Percentiles rank a stretch among this genome's conserved stretches.
These are phyloP conservation scores for Lepiota brunneoincarnata DNA, from an alignment of 768 basidiomycete species.

Conservation along the genomic window DNA sequence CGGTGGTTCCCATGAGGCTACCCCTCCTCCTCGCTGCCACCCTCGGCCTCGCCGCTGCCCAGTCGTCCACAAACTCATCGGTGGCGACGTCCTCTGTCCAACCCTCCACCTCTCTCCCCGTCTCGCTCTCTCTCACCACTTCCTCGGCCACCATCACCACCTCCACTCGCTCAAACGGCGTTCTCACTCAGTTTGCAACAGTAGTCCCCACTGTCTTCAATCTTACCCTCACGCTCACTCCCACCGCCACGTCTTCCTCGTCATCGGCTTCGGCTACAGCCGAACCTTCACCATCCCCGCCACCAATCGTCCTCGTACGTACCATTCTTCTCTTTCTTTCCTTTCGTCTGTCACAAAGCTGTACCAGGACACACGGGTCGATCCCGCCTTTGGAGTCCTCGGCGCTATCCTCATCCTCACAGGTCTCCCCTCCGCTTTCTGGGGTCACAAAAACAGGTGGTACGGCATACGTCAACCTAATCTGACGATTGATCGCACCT, in stretches of 20 bases:
- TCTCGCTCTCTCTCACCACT: constrained; percentile 56
- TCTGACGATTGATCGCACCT: constrained; percentile 16
- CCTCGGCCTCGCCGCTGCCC: constrained; percentile 17
- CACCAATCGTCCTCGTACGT: constrained; percentile 41
- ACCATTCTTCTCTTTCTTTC: neutral
- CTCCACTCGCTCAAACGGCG: constrained; percentile 48
- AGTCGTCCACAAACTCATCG: constrained; percentile 13
- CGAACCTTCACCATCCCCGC: constrained; percentile 37
- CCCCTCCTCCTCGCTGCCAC: constrained; percentile 19
- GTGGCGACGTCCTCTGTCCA: constrained; percentile 9
- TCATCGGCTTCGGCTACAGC: constrained; percentile 33
- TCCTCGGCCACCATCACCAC: constrained; percentile 42
- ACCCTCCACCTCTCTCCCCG: constrained; percentile 29
- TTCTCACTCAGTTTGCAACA: constrained; percentile 46
- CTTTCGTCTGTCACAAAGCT: constrained; percentile 22
- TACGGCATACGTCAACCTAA: constrained; percentile 30
- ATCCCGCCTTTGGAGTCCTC: constrained; percentile 87
- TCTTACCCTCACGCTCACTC: constrained; percentile 55
- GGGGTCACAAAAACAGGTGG: constrained; percentile 97
- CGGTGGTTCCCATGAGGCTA: constrained; percentile 14
- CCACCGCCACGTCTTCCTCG: constrained; percentile 36
- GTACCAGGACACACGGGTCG: constrained; percentile 63
- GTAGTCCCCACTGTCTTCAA: constrained; percentile 60
- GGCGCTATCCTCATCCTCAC: constrained; percentile 87
- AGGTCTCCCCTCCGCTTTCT: constrained; percentile 85